These are phyloP conservation scores for Brassica carinata DNA, from an alignment of 345 rosid species.

Conservation along the genomic window DNA sequence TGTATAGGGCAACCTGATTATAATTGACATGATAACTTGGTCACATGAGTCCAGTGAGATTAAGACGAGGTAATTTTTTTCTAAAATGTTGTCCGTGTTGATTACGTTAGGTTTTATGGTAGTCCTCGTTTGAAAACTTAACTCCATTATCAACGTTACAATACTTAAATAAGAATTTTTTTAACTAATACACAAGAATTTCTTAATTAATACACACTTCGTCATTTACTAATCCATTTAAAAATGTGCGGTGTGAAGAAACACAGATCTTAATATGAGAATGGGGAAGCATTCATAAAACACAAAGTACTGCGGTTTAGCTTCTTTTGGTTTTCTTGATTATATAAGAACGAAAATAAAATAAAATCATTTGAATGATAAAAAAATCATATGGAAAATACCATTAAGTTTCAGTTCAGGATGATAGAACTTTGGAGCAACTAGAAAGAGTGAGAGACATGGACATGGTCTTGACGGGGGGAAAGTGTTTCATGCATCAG, in stretches of 20 bases:
- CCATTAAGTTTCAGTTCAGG: too few species aligned
- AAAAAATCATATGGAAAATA: too few species aligned
- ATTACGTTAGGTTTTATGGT: not conserved
- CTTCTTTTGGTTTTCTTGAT: not conserved
- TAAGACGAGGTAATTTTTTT: not conserved
- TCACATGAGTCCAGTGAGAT: not conserved
- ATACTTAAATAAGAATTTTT: too few species aligned
- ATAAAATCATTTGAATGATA: not conserved
- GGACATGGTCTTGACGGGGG: not conserved
- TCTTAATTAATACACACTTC: too few species aligned
- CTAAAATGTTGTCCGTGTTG: not conserved
- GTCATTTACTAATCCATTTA: too few species aligned
- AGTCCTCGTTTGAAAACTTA: not conserved
- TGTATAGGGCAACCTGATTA: not conserved
- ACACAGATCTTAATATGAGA: too few species aligned
- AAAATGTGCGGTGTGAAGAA: too few species aligned
- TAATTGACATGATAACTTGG: not conserved
- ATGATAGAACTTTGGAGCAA: conserved; percentile 4
- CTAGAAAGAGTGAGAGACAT: not conserved
- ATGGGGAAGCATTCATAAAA: too few species aligned
- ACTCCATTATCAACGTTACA: too few species aligned
- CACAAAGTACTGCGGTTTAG: not conserved
- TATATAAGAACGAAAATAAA: not conserved
- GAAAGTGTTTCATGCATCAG: conserved; percentile 7
- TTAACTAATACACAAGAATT: too few species aligned